Conservation (phyloP, 2,329 filamentous ascomycete genomes). For the Penicillium sp. region DNA sequence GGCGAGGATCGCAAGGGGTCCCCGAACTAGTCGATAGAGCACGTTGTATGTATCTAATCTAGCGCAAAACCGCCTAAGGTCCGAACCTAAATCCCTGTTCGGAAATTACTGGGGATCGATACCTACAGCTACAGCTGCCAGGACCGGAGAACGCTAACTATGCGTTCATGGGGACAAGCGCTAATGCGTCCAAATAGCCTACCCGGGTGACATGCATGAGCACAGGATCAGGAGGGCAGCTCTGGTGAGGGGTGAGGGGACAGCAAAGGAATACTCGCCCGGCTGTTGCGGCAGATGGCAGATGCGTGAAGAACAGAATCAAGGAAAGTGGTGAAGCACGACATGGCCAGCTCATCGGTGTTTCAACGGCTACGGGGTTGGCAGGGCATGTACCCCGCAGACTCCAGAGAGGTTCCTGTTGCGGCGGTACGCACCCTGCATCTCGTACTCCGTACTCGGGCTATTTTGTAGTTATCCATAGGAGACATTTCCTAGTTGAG, state of each 20-base stretch:
- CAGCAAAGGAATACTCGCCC: neutral
- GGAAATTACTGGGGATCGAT: neutral
- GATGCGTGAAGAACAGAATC: slow-evolving; percentile 11
- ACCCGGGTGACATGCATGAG: slow-evolving; percentile 4
- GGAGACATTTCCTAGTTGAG: neutral
- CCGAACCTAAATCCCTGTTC: slow-evolving; percentile 4
- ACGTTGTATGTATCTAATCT: neutral
- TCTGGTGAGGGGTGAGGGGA: slow-evolving; percentile 2
- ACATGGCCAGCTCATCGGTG: slow-evolving; percentile 22
- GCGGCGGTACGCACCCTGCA: slow-evolving; percentile 3
- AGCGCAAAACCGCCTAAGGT: neutral
- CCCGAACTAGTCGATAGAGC: neutral
- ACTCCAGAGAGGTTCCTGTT: slow-evolving; percentile 16
- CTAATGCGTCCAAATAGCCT: neutral
- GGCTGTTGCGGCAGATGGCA: slow-evolving; percentile 11
- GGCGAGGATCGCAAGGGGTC: neutral
- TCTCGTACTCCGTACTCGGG: neutral
- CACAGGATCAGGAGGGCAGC: neutral
- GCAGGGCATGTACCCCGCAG: slow-evolving; percentile 15
- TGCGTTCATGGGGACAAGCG: neutral
- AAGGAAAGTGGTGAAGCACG: slow-evolving; percentile 19
- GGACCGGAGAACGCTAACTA: neutral
- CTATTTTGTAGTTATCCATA: neutral
- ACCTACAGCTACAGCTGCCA: slow-evolving; percentile 8
- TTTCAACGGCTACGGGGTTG: slow-evolving; percentile 17